Conservation (phyloP, 352 stramenopile species). For the Blastocystis sp. region DNA sequence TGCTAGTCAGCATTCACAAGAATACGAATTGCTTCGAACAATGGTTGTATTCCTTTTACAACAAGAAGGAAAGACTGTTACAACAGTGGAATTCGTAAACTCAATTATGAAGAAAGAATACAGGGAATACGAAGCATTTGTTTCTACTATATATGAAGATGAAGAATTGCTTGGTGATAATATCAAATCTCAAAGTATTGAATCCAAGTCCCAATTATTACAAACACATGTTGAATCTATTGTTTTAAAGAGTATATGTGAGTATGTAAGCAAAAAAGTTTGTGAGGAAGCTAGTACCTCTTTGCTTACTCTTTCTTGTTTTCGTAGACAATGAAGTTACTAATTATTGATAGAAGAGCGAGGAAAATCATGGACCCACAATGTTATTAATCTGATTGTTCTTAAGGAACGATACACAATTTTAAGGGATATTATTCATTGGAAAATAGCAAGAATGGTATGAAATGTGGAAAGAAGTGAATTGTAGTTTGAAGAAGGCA, state of each 20-base stretch:
- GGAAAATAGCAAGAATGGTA: neutral
- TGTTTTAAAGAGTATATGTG: conserved; percentile 17
- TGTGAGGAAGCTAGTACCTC: neutral
- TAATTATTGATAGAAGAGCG: neutral
- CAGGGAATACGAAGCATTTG: neutral
- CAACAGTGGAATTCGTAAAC: neutral
- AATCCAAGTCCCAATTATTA: neutral
- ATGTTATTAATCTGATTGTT: neutral
- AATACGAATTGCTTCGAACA: neutral
- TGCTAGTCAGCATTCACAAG: neutral
- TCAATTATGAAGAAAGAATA: neutral
- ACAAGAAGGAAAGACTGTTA: neutral
- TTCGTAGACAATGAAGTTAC: neutral
- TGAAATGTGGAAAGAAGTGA: neutral
- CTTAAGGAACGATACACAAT: neutral
- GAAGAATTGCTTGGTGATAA: neutral
- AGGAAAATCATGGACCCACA: neutral
- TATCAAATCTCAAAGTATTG: neutral
- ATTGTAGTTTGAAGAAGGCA: conserved; percentile 15
- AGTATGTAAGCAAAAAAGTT: neutral
- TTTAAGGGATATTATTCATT: neutral
- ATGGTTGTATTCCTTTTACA: neutral
- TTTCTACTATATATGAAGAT: neutral
- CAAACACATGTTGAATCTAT: neutral
- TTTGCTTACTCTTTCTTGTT: neutral